Conservation (phyloP, 148 eudicot genomes). For the Polygonum aviculare region DNA sequence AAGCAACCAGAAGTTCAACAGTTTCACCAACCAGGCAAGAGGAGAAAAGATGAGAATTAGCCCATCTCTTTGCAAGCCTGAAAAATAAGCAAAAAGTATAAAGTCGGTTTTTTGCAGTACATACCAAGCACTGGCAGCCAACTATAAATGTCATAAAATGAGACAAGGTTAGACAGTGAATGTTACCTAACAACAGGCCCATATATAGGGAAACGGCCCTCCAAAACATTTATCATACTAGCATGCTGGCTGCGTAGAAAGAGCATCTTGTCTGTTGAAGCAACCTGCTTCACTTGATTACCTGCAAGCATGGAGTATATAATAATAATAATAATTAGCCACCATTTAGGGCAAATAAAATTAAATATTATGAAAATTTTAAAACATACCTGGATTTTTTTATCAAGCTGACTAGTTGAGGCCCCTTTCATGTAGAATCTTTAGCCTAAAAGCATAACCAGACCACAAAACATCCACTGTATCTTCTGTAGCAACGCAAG, state of each 20-base stretch:
- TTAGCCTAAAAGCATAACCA: constrained; percentile 91
- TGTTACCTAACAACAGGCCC: constrained; percentile 74
- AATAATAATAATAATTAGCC: background rate
- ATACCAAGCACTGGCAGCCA: background rate
- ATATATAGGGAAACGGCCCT: constrained; percentile 73
- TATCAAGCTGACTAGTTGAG: constrained; percentile 31
- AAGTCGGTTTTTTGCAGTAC: background rate
- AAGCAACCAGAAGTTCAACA: constrained; percentile 74
- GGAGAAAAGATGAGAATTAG: constrained; percentile 85
- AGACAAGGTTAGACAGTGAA: background rate
- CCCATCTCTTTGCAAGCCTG: constrained; percentile 97
- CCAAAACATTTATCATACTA: constrained; percentile 90
- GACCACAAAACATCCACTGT: constrained; percentile 66
- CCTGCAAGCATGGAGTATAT: constrained; percentile 22
- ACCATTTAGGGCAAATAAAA: background rate
- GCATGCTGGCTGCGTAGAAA: constrained; percentile 66
- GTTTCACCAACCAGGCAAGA: constrained; percentile 65
- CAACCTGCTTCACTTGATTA: constrained; percentile 49
- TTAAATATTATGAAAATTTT: background rate
- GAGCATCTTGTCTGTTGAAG: constrained; percentile 57
- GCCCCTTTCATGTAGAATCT: constrained; percentile 86
- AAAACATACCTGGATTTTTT: constrained; percentile 43
- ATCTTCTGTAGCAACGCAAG: constrained; percentile 67
- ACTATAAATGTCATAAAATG: background rate
- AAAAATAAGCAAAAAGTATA: constrained; percentile 20